These are phyloP conservation scores for Leucaena leucocephala DNA, from an alignment of 306 rosid species.

Conservation along the genomic window DNA sequence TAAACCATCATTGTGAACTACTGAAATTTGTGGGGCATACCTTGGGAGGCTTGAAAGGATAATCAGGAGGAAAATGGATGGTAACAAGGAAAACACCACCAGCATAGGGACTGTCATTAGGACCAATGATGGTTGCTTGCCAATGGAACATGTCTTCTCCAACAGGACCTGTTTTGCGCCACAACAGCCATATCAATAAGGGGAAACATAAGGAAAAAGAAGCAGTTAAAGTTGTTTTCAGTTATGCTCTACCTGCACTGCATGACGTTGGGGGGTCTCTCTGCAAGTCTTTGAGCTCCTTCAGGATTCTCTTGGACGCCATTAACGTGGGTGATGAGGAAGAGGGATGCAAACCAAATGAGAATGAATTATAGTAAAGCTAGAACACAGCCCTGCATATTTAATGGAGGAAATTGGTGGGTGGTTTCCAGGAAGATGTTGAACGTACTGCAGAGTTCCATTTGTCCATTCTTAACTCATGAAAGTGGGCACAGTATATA, in stretches of 20 bases:
- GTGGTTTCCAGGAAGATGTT: slow-evolving; percentile 27
- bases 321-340: slow-evolving; percentile 39
- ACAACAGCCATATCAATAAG: slow-evolving; percentile 16
- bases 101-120: slow-evolving; percentile 93
- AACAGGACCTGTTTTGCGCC: slow-evolving; percentile 71
- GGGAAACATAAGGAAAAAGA: not conserved
- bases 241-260: slow-evolving; percentile 75
- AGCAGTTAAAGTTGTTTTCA: slow-evolving; percentile 9
- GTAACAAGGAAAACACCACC: slow-evolving; percentile 91
- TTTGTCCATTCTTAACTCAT: slow-evolving; percentile 44
- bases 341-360: slow-evolving; percentile 24
- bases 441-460: slow-evolving; percentile 41
- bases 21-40: slow-evolving; percentile 41
- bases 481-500: slow-evolving; percentile 74
- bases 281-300: slow-evolving; percentile 93
- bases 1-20: not conserved
- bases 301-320: slow-evolving; percentile 90
- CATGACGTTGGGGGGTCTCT: slow-evolving; percentile 98
- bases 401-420: slow-evolving; percentile 46
- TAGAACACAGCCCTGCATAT: slow-evolving; percentile 37
- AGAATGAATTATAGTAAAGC: slow-evolving; percentile 22
- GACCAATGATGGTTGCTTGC: slow-evolving; percentile 98
- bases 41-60: slow-evolving; percentile 99
- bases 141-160: slow-evolving; percentile 93
- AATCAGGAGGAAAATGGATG: slow-evolving; percentile 93